Evolutionary conservation across 768 basidiomycete species (phyloP).

Genomic region (Phylloporus sp.): DNA sequence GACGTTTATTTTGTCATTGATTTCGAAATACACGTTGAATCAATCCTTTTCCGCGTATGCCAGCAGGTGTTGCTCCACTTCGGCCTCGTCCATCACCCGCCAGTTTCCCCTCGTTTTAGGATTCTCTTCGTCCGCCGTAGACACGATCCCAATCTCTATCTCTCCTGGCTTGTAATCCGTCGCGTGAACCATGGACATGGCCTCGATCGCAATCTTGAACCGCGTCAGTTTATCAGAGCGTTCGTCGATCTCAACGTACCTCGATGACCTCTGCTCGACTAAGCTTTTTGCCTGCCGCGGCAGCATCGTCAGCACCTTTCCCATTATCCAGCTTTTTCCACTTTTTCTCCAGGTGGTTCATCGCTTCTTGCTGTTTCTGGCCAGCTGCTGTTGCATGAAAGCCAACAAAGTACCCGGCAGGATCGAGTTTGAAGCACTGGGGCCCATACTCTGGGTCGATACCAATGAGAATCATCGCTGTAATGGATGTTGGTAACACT

Average conservation of each 20-base stretch:
- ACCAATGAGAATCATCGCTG: conserved; percentile 96
- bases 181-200: conserved; percentile 88
- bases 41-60: conserved; percentile 90
- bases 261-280: conserved; percentile 82
- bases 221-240: not conserved
- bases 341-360: conserved; percentile 97
- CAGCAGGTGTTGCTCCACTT: conserved; percentile 74
- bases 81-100: conserved; percentile 72
- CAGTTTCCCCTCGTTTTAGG: conserved; percentile 68
- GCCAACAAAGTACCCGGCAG: conserved; percentile 97
- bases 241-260: conserved; percentile 41
- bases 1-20: conserved; percentile 4
- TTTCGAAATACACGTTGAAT: conserved; percentile 14
- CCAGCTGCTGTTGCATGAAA: conserved; percentile 97
- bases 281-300: conserved; percentile 67
- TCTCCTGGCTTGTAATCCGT: conserved; percentile 96
- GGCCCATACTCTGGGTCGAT: conserved; percentile 87
- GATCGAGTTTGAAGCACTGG: conserved; percentile 98
- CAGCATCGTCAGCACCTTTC: conserved; percentile 72
- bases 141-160: conserved; percentile 94
- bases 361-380: conserved; percentile 96
- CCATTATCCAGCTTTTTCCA: conserved; percentile 93
- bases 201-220: conserved; percentile 83
- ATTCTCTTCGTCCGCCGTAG: conserved; percentile 65
- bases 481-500: not conserved